phyloP scores from a whole-genome alignment of 495 filamentous ascomycete genomes.

The Penicillium lividum region DNA sequence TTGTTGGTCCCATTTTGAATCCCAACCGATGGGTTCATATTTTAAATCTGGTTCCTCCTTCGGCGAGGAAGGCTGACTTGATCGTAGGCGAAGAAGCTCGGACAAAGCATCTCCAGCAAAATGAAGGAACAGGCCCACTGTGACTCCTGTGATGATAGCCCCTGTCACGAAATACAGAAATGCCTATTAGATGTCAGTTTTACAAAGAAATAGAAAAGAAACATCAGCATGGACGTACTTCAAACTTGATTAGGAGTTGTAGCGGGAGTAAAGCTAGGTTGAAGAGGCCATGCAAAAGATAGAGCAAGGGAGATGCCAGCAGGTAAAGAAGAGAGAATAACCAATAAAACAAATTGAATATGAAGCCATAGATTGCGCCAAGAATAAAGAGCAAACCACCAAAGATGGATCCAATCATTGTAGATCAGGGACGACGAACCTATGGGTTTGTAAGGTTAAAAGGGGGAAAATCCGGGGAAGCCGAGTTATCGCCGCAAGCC shows the following conservation, averaged over 20 bases:
- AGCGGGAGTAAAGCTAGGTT: conserved; percentile 40
- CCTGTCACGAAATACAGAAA: conserved; percentile 28
- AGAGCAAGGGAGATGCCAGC: conserved; percentile 48
- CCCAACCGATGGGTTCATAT: conserved; percentile 36
- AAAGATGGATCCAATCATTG: background rate
- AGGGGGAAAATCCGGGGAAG: conserved; percentile 25
- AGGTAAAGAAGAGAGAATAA: conserved; percentile 31
- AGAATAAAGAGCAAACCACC: conserved; percentile 6
- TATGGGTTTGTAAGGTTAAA: conserved; percentile 2
- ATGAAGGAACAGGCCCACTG: conserved; percentile 23
- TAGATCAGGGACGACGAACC: background rate
- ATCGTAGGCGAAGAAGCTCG: conserved; percentile 19
- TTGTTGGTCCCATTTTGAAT: conserved; percentile 32
- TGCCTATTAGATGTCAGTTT: conserved; percentile 19
- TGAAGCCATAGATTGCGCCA: conserved; percentile 1
- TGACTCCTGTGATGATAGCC: conserved; percentile 23
- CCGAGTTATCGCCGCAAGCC: conserved; percentile 24
- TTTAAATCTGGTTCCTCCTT: conserved; percentile 13
- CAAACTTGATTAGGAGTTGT: conserved; percentile 56
- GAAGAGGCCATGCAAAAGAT: conserved; percentile 39
- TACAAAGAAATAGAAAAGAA: background rate
- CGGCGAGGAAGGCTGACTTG: conserved; percentile 7
- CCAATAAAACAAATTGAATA: conserved; percentile 31
- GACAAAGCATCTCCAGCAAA: conserved; percentile 18
- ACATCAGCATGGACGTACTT: conserved; percentile 48